A percentile compares a stretch with the other conserved stretches of the same genome.
Conservation (phyloP, 2,329 filamentous ascomycete species). For the Penicillium polonicum region DNA sequence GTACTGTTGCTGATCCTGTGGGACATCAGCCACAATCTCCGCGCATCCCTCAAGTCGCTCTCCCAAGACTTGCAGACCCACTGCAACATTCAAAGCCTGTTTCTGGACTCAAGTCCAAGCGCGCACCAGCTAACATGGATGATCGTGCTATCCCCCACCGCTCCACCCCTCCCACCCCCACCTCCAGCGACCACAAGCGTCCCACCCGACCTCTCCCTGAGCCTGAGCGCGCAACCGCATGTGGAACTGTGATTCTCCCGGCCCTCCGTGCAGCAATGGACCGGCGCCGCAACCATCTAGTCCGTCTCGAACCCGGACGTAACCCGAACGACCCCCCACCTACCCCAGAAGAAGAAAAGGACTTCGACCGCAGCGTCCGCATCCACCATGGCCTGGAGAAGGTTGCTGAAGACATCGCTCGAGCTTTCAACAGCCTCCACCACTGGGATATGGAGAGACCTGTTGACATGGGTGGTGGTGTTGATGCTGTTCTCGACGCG, state of each 20-base stretch:
- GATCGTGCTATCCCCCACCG: conserved; percentile 9
- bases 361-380: conserved; percentile 21
- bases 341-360: conserved; percentile 20
- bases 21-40: conserved; percentile 4
- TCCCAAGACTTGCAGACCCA: conserved; percentile 13
- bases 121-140: conserved; percentile 15
- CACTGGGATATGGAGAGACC: conserved; percentile 80
- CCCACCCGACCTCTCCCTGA: conserved; percentile 18
- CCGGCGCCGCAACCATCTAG: conserved; percentile 64
- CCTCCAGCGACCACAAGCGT: conserved; percentile 14
- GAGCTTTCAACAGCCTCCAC: conserved; percentile 87
- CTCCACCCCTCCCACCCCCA: conserved; percentile 18
- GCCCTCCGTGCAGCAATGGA: conserved; percentile 88
- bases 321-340: conserved; percentile 18
- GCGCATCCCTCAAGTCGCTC: neutral
- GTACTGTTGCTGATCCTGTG: conserved; percentile 9
- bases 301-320: conserved; percentile 36
- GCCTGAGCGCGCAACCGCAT: conserved; percentile 18
- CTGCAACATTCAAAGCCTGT: conserved; percentile 8
- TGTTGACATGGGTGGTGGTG: conserved; percentile 90
- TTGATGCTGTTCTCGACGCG: conserved; percentile 84
- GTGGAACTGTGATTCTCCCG: conserved; percentile 71
- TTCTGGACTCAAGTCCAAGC: conserved; percentile 25
- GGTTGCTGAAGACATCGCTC: conserved; percentile 76
- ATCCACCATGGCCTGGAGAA: conserved; percentile 24